These are phyloP conservation scores for Penstemon newberryi DNA, from an alignment of 257 asterid species.

Conservation along the genomic window DNA sequence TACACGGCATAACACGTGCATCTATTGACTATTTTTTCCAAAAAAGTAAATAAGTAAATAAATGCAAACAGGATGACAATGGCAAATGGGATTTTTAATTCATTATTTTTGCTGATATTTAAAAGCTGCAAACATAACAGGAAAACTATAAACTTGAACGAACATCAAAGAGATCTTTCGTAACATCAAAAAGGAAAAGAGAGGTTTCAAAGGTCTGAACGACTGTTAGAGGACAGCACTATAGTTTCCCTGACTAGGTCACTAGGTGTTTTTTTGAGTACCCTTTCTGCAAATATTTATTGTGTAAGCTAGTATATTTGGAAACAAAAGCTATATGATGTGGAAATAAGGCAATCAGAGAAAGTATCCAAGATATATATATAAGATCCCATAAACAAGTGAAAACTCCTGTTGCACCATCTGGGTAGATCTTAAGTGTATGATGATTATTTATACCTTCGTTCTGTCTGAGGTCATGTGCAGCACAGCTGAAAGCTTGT, in stretches of 20 bases:
- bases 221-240: background rate
- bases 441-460: conserved; percentile 56
- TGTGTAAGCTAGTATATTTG: no score
- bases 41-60: background rate
- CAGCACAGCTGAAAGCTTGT: conserved; percentile 88
- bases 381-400: conserved; percentile 4
- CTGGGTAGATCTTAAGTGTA: background rate
- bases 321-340: background rate
- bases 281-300: conserved; percentile 1
- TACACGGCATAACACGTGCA: background rate
- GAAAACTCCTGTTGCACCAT: conserved; percentile 4
- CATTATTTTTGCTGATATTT: background rate
- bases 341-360: conserved; percentile 11
- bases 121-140: no score
- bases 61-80: background rate
- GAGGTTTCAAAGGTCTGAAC: background rate
- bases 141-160: background rate
- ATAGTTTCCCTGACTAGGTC: conserved; percentile 2
- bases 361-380: background rate
- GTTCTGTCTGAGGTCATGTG: conserved; percentile 99
- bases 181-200: background rate
- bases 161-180: background rate
- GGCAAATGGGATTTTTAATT: background rate
- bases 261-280: background rate
- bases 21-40: background rate